Conservation (phyloP, 2,329 filamentous ascomycete genomes). For the Graphilbum ipis-grandicollis region DNA sequence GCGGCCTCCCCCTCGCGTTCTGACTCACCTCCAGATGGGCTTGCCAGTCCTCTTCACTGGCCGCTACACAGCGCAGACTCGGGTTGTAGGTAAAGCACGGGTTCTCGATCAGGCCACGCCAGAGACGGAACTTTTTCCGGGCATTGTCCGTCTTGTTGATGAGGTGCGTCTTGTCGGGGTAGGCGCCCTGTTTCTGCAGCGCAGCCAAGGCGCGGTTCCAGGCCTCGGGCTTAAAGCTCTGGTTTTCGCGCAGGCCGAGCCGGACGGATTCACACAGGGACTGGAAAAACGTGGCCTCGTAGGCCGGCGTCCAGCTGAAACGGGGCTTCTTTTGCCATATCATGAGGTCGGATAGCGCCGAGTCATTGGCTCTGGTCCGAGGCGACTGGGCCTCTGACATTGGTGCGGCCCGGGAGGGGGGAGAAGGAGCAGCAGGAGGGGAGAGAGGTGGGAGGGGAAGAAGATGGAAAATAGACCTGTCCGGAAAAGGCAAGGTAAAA, state of each 20-base stretch:
- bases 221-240: conserved; percentile 43
- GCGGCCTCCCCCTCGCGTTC: too few relatives aligned
- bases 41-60: conserved; percentile 38
- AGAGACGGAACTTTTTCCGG: conserved; percentile 43
- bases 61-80: conserved; percentile 31
- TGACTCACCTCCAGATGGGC: conserved; percentile 42
- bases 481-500: background rate
- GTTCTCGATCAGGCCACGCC: conserved; percentile 39
- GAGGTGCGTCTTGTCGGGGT: conserved; percentile 41
- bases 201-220: conserved; percentile 40
- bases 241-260: conserved; percentile 27
- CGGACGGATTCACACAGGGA: conserved; percentile 42
- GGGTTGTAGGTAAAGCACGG: conserved; percentile 38
- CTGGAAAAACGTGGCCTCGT: conserved; percentile 42
- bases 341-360: conserved; percentile 1
- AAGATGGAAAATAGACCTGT: background rate
- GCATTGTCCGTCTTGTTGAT: conserved; percentile 49
- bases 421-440: background rate
- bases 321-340: conserved; percentile 23
- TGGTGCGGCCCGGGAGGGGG: conserved; percentile 18
- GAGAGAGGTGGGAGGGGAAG: background rate
- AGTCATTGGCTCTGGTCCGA: conserved; percentile 4
- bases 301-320: conserved; percentile 42
- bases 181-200: conserved; percentile 36
- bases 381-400: conserved; percentile 4